Evolutionary conservation across 2,329 filamentous ascomycete genomes (phyloP).

Genomic region (Dactylonectria estremocensis): DNA sequence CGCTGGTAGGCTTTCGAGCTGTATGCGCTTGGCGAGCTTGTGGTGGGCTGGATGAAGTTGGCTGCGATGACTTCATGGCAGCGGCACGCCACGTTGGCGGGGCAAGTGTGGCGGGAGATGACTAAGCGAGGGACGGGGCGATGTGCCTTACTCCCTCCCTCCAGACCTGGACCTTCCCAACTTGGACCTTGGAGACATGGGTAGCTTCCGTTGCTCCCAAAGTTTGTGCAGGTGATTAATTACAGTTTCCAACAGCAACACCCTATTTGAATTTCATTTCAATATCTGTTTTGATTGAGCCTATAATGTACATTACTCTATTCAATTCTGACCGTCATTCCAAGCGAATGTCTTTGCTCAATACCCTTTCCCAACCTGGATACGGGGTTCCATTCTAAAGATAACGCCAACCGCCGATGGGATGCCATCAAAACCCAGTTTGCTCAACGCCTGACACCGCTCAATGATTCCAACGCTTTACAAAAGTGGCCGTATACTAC

Average conservation of each 20-base stretch:
- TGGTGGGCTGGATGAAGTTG: slow-evolving; percentile 24
- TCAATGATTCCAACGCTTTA: slow-evolving; percentile 12
- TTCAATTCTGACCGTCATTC: not conserved
- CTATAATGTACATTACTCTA: slow-evolving; percentile 8
- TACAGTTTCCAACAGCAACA: not conserved
- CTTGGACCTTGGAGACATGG: too few species aligned
- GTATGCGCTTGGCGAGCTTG: slow-evolving; percentile 22
- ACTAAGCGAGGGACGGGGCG: slow-evolving; percentile 19
- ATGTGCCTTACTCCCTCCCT: too few species aligned
- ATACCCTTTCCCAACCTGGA: not conserved
- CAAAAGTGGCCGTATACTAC: slow-evolving; percentile 4
- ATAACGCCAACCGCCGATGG: not conserved
- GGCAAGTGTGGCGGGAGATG: slow-evolving; percentile 38
- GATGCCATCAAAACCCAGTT: not conserved
- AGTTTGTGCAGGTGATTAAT: not conserved
- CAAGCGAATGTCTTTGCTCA: not conserved
- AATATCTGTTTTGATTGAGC: not conserved
- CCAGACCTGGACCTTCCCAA: too few species aligned
- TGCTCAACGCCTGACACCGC: slow-evolving; percentile 23
- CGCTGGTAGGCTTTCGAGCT: slow-evolving; percentile 22
- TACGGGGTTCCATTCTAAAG: slow-evolving; percentile 7
- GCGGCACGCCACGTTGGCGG: slow-evolving; percentile 41
- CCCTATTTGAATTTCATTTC: not conserved
- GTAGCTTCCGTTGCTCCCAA: not conserved
- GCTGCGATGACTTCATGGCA: slow-evolving; percentile 46